Evolutionary conservation across 2,329 filamentous ascomycete species (phyloP).

Genomic region (Epichloe festucae): DNA sequence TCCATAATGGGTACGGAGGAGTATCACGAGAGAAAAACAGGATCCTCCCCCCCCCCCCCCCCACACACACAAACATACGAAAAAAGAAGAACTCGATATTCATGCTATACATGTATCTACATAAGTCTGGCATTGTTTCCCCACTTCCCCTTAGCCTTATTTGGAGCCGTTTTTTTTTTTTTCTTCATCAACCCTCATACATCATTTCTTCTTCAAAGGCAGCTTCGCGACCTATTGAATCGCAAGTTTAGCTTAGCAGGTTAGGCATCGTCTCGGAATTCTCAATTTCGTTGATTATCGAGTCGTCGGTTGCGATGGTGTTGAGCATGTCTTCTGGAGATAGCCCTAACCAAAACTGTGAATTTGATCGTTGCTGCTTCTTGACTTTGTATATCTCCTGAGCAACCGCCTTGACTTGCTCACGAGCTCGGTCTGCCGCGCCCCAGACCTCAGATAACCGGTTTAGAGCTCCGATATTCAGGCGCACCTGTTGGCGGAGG

Average conservation of each 20-base stretch:
- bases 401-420: conserved; percentile 67
- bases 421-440: conserved; percentile 54
- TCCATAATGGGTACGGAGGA: no score
- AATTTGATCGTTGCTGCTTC: conserved; percentile 40
- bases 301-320: conserved; percentile 43
- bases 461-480: conserved; percentile 67
- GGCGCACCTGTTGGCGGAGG: conserved; percentile 60
- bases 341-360: conserved; percentile 41
- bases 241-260: conserved; percentile 8
- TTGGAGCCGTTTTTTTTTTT: no score
- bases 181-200: no score
- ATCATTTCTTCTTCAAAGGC: neutral
- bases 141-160: no score
- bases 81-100: no score
- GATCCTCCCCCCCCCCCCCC: no score
- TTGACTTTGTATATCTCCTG: conserved; percentile 55
- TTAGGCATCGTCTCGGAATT: conserved; percentile 12
- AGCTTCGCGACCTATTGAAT: neutral
- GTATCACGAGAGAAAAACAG: no score
- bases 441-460: conserved; percentile 58
- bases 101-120: no score
- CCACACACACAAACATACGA: no score
- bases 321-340: conserved; percentile 42
- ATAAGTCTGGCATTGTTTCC: no score
- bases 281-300: conserved; percentile 46